A percentile compares a stretch with the other conserved stretches of the same genome.
phyloP scores from a whole-genome alignment of 345 rosid species.

The Bruguiera parviflora region DNA sequence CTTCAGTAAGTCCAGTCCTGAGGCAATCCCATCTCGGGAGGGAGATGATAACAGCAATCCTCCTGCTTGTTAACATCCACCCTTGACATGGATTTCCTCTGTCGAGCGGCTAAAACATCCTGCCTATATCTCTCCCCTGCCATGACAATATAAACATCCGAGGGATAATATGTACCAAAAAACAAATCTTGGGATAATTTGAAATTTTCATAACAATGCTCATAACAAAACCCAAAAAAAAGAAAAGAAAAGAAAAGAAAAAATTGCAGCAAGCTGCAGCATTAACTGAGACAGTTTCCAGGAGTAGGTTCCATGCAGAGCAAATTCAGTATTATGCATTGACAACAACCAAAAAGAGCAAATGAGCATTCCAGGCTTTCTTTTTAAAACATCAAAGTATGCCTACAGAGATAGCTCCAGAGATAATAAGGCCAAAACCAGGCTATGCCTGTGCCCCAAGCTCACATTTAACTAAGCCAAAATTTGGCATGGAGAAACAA shows the following conservation, averaged over 20 bases:
- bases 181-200: not conserved
- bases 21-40: conserved; percentile 40
- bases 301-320: not conserved
- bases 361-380: conserved; percentile 5
- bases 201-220: not conserved
- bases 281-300: not conserved
- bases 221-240: too few relatives aligned
- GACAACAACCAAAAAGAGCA: conserved; percentile 7
- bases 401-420: not conserved
- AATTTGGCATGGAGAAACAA: not conserved
- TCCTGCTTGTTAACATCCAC: conserved; percentile 17
- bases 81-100: conserved; percentile 17
- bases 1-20: conserved; percentile 35
- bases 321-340: conserved; percentile 1
- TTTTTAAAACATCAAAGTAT: not conserved
- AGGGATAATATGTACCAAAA: not conserved
- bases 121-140: conserved; percentile 20
- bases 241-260: too few relatives aligned
- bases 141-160: not conserved
- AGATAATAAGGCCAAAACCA: not conserved
- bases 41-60: conserved; percentile 36
- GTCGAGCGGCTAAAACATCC: conserved; percentile 15
- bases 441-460: not conserved
- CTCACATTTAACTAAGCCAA: not conserved
- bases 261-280: not conserved